phyloP scores from a whole-genome alignment of 1,139 yeast species.

The Geotrichum carabidarum region DNA sequence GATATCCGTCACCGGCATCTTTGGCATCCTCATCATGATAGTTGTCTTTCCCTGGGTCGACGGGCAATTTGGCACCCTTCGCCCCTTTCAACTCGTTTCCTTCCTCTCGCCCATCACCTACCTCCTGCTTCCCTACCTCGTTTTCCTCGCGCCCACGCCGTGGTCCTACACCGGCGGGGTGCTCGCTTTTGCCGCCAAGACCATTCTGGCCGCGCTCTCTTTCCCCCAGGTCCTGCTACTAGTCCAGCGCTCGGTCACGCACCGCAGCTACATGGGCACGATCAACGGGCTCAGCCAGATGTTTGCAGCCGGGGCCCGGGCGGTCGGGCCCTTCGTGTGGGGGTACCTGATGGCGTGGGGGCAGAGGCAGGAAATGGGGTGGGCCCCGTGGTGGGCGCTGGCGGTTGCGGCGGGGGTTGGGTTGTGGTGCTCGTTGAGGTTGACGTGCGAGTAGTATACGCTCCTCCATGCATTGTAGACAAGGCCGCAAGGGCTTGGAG shows the following conservation, averaged over 20 bases:
- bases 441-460: background rate
- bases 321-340: constrained; percentile 55
- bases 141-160: constrained; percentile 40
- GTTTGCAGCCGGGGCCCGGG: constrained; percentile 52
- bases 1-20: constrained; percentile 52
- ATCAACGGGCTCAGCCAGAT: constrained; percentile 36
- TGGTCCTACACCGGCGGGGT: constrained; percentile 15
- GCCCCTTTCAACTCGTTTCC: constrained; percentile 43
- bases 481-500: background rate
- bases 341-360: constrained; percentile 52
- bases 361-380: constrained; percentile 43
- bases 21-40: constrained; percentile 51
- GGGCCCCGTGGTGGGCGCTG: constrained; percentile 49
- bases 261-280: constrained; percentile 33
- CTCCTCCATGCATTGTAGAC: background rate
- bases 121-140: constrained; percentile 47
- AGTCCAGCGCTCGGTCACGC: constrained; percentile 33
- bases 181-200: constrained; percentile 21
- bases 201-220: constrained; percentile 27
- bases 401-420: background rate
- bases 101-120: constrained; percentile 48
- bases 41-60: constrained; percentile 54
- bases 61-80: constrained; percentile 45
- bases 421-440: background rate
- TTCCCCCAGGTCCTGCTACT: constrained; percentile 33